Evolutionary conservation across 2,329 filamentous ascomycete genomes (phyloP), one percentile per base, ranked within the genome.

Genomic region (Penicillium sp.): DNA sequence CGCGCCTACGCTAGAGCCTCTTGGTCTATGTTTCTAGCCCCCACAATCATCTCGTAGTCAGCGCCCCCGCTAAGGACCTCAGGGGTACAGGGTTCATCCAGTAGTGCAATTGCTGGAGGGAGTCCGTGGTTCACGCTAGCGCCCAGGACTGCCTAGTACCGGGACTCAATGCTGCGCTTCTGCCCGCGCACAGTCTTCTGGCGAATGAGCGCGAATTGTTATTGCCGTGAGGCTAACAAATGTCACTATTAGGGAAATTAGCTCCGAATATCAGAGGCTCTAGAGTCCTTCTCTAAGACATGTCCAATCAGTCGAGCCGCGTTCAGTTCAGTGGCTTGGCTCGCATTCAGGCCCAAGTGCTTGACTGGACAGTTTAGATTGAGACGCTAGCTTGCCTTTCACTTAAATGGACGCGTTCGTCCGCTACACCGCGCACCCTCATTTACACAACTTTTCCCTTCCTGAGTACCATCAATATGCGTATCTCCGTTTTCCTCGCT

Each of bases 401-500:
- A 6, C n/a, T 15, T 36, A 36, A 43, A 43, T 31, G 47, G 29
- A 24, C 28, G 24, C 12, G 1, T n/a, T 12, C 21, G 15, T 49
- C 31, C 18, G 13, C 47, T 38, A 9, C 28, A 16, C 34, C 33
- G 5, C 12, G 18, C 18, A 28, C 29, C 42, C 13, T 29, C 26
- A 21, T 39, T 13, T 39, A 23, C 33, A 47, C 21, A 10, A 21
- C 33, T 1, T 16, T 31, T 18, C 15, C 23, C 42, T n/a, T 31
- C 16, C 9, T 21, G 6, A 36, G 24, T 21, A 39, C 28, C 16
- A 31, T 23, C 39, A 53, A 43, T 8, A 56, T 56, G 53, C 53
- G 41, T 31, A 31, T 21, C 21, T 47, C 47, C n/a, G 26, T 42
- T 5, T 45, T 53, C 51, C 47, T 56, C 51, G 44, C 43, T 4